A percentile compares a stretch with the other conserved stretches of the same genome.
Conservation (phyloP, 129 eudicot species). For the Ambrosia trifida region DNA sequence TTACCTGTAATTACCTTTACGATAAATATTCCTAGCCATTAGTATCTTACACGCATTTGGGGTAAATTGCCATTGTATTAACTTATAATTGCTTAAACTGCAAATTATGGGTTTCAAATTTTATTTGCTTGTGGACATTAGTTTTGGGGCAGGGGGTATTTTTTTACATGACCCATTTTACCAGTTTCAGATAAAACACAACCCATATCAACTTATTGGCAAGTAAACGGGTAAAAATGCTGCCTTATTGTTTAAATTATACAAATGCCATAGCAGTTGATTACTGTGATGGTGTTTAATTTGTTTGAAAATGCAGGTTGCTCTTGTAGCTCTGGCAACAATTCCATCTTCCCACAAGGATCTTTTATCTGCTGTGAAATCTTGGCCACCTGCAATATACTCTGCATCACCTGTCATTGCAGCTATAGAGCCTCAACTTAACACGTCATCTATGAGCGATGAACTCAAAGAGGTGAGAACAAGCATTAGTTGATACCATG, state of each 20-base stretch:
- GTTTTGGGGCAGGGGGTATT: neutral
- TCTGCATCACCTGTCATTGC: constrained; percentile 70
- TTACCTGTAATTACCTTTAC: neutral
- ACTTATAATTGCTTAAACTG: neutral
- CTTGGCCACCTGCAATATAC: constrained; percentile 91
- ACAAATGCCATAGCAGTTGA: neutral
- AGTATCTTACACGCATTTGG: neutral
- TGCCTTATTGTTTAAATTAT: constrained; percentile 6
- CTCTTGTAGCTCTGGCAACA: constrained; percentile 91
- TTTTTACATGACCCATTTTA: neutral
- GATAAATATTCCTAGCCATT: neutral
- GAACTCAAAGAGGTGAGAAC: constrained; percentile 75
- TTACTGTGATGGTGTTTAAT: constrained; percentile 10
- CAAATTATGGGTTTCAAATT: neutral
- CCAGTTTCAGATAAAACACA: constrained; percentile 7
- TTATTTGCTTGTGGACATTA: neutral
- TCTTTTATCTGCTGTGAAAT: constrained; percentile 70
- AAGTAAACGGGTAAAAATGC: neutral
- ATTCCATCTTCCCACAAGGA: constrained; percentile 89
- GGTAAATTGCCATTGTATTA: neutral
- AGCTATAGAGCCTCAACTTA: constrained; percentile 91
- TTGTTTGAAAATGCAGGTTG: constrained; percentile 54
- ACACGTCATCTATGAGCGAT: constrained; percentile 79
- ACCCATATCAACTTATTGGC: neutral
- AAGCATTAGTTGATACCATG: constrained; percentile 1